A percentile compares a stretch with the other conserved stretches of the same genome.
Conservation (phyloP, 768 basidiomycete genomes). For the Suillus lakei region DNA sequence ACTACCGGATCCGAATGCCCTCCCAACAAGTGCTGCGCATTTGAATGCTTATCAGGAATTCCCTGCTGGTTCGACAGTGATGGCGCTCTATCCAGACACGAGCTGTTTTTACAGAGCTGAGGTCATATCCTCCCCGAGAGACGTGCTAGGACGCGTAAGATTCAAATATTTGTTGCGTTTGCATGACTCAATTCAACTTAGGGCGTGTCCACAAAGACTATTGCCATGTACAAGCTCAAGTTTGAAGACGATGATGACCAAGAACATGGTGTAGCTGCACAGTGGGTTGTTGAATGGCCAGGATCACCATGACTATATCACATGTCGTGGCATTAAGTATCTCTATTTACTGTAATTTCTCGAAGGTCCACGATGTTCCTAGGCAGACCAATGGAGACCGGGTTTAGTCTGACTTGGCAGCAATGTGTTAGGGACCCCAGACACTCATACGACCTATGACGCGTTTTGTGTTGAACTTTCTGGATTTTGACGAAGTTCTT, state of each 20-base stretch:
- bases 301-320: slow-evolving; percentile 31
- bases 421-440: background rate
- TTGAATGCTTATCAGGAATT: slow-evolving; percentile 75
- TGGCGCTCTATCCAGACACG: slow-evolving; percentile 91
- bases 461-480: background rate
- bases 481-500: background rate
- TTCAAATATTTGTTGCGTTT: slow-evolving; percentile 6
- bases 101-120: slow-evolving; percentile 91
- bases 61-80: slow-evolving; percentile 69
- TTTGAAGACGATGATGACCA: slow-evolving; percentile 91
- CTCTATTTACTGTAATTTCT: slow-evolving; percentile 17
- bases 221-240: slow-evolving; percentile 74
- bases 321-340: slow-evolving; percentile 8
- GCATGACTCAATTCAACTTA: slow-evolving; percentile 14
- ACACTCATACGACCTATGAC: background rate
- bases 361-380: slow-evolving; percentile 16
- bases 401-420: background rate
- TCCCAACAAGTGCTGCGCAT: slow-evolving; percentile 62
- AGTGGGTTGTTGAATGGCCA: slow-evolving; percentile 86
- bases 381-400: background rate
- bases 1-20: slow-evolving; percentile 72
- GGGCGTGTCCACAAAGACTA: slow-evolving; percentile 48
- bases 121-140: slow-evolving; percentile 70
- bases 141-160: slow-evolving; percentile 46
- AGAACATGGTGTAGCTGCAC: slow-evolving; percentile 75